Percentiles rank a stretch among this genome's conserved stretches.
These are phyloP conservation scores for Colletotrichum abscissum DNA, from an alignment of 2,329 filamentous ascomycete genomes.

Conservation along the genomic window DNA sequence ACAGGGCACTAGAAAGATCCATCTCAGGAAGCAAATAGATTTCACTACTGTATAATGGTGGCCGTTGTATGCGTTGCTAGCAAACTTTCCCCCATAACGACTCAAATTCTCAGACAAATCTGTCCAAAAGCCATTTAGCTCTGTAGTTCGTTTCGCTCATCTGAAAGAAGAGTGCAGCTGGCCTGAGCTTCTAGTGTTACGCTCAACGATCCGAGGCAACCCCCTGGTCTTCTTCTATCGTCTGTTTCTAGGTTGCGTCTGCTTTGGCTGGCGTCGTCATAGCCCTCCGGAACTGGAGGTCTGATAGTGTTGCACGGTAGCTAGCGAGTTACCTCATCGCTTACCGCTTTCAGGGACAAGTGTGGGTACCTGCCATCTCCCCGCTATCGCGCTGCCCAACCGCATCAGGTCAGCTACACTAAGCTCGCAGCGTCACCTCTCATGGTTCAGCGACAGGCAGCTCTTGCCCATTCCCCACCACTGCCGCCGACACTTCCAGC, in stretches of 20 bases:
- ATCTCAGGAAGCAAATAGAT: conserved; percentile 36
- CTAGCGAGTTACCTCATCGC: conserved; percentile 28
- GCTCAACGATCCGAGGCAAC: neutral
- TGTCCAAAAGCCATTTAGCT: neutral
- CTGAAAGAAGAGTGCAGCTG: neutral
- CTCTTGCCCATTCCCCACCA: conserved; percentile 32
- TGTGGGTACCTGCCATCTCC: conserved; percentile 19
- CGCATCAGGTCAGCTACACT: conserved; percentile 23
- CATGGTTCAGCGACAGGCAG: conserved; percentile 28
- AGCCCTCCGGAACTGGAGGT: conserved; percentile 30
- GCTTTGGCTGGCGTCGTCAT: conserved; percentile 32
- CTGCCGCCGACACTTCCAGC: conserved; percentile 32
- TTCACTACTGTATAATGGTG: conserved; percentile 34
- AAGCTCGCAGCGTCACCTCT: conserved; percentile 32
- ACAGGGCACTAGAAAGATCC: conserved; percentile 36
- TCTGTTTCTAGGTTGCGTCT: conserved; percentile 16
- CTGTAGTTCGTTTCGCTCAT: neutral
- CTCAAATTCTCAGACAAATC: neutral
- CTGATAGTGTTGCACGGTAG: conserved; percentile 22
- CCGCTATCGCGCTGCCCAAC: conserved; percentile 29
- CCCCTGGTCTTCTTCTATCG: conserved; percentile 5
- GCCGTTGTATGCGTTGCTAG: conserved; percentile 1
- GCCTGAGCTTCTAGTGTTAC: conserved; percentile 1
- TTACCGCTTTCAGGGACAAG: neutral
- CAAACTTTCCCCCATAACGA: neutral